Conservation (phyloP, 140 eudicot species). For the Flaveria floridana region DNA sequence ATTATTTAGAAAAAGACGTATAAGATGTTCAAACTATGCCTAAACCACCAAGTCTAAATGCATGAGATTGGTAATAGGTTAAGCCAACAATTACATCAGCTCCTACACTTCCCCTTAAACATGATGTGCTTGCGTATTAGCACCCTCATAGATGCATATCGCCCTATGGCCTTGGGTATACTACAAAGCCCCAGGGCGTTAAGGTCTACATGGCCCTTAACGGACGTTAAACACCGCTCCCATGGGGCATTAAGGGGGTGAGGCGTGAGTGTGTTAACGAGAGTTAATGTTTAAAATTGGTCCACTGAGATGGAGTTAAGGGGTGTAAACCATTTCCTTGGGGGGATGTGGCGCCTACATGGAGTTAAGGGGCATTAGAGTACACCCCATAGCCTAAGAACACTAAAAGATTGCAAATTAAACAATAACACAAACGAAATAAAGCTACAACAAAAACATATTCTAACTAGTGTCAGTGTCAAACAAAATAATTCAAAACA, state of each 20-base stretch:
- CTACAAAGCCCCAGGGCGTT: too few relatives aligned
- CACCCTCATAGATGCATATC: background rate
- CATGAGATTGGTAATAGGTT: background rate
- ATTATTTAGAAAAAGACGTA: background rate
- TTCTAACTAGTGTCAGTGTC: background rate
- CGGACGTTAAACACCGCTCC: too few relatives aligned
- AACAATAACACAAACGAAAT: too few relatives aligned
- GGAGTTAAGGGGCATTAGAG: too few relatives aligned
- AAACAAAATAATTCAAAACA: background rate
- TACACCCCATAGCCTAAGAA: background rate
- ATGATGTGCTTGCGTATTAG: background rate
- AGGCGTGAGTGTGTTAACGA: too few relatives aligned
- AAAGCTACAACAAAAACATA: too few relatives aligned
- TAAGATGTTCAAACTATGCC: background rate
- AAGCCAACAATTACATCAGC: background rate
- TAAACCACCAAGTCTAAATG: constrained; percentile 1
- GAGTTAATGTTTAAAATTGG: too few relatives aligned
- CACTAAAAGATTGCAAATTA: background rate
- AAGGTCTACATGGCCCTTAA: too few relatives aligned
- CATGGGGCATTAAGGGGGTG: too few relatives aligned
- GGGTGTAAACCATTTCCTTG: too few relatives aligned
- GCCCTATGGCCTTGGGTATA: background rate
- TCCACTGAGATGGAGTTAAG: too few relatives aligned
- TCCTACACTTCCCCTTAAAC: background rate
- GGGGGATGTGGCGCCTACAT: too few relatives aligned